Evolutionary conservation across 177 flowering plant species (phyloP).

Genomic region (Vitis hybrid): DNA sequence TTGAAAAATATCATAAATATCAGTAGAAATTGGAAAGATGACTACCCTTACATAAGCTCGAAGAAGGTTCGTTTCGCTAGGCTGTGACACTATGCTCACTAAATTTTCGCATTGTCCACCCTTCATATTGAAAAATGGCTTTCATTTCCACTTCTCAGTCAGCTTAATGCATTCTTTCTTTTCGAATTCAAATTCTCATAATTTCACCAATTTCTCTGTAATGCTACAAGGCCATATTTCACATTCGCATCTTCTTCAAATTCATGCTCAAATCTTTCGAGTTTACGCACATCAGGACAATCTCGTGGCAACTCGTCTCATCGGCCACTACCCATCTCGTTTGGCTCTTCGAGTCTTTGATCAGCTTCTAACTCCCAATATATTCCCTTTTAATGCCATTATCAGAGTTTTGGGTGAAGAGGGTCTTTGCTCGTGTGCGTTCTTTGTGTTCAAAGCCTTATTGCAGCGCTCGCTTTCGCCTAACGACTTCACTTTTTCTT

Average conservation of each 20-base stretch:
- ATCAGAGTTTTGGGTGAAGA: slow-evolving; percentile 52
- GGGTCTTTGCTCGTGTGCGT: slow-evolving; percentile 21
- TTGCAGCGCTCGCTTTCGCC: slow-evolving; percentile 38
- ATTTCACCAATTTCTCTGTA: slow-evolving; percentile 20
- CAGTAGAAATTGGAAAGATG: too few species aligned
- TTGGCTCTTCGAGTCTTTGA: slow-evolving; percentile 38
- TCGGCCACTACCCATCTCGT: slow-evolving; percentile 49
- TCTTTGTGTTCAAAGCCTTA: slow-evolving; percentile 33
- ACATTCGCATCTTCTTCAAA: slow-evolving; percentile 49
- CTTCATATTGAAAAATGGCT: neutral
- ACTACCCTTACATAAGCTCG: too few species aligned
- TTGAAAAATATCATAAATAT: too few species aligned
- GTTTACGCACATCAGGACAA: slow-evolving; percentile 50
- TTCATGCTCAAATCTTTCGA: slow-evolving; percentile 51
- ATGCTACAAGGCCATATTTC: slow-evolving; percentile 49
- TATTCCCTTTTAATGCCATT: slow-evolving; percentile 60
- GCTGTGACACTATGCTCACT: too few species aligned
- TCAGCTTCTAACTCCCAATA: slow-evolving; percentile 43
- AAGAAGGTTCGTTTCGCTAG: too few species aligned
- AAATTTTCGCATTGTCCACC: neutral
- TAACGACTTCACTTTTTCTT: slow-evolving; percentile 61
- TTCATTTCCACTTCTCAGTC: neutral
- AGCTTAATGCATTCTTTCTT: neutral
- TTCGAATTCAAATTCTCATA: slow-evolving; percentile 12
- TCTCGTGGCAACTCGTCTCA: slow-evolving; percentile 60